phyloP scores from a whole-genome alignment of 2,329 filamentous ascomycete species.

The Neofusicoccum laricinum region DNA sequence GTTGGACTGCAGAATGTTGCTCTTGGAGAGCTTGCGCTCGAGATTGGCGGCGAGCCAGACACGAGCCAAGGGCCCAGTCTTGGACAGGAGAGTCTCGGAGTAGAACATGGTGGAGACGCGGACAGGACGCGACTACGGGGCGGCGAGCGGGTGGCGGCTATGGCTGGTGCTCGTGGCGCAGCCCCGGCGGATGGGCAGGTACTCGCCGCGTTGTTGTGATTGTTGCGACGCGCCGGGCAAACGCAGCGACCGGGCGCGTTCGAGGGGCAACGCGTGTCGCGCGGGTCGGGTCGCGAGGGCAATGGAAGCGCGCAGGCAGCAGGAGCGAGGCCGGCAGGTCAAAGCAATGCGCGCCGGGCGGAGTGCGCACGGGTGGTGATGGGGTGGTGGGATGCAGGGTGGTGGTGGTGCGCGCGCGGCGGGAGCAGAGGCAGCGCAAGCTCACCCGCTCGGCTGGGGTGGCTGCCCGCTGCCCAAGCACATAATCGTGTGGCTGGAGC shows the following conservation, averaged over 20 bases:
- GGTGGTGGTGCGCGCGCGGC: conserved; percentile 5
- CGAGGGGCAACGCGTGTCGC: conserved; percentile 7
- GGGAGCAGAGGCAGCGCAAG: neutral
- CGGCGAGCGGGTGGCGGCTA: neutral
- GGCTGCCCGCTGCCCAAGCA: neutral
- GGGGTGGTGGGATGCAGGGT: conserved; percentile 3
- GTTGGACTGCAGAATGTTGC: conserved; percentile 90
- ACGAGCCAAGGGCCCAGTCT: conserved; percentile 93
- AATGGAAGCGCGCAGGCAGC: neutral
- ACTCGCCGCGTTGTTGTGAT: conserved; percentile 16
- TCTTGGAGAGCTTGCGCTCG: conserved; percentile 97
- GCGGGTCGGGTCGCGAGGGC: neutral
- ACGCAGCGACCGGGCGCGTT: conserved; percentile 15
- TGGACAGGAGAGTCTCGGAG: conserved; percentile 90
- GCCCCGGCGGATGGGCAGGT: conserved; percentile 2
- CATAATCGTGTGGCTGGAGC: conserved; percentile 13
- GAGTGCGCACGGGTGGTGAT: conserved; percentile 1
- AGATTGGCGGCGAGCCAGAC: conserved; percentile 98
- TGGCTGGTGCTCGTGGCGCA: neutral
- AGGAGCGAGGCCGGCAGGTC: neutral
- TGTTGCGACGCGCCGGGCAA: conserved; percentile 12
- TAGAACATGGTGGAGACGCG: conserved; percentile 77
- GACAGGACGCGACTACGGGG: neutral
- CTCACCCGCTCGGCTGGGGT: too few species aligned
- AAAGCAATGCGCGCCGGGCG: neutral